These are phyloP conservation scores for Ceratobasidium sp. DNA, from an alignment of 1,284 basidiomycete species.

Conservation along the genomic window DNA sequence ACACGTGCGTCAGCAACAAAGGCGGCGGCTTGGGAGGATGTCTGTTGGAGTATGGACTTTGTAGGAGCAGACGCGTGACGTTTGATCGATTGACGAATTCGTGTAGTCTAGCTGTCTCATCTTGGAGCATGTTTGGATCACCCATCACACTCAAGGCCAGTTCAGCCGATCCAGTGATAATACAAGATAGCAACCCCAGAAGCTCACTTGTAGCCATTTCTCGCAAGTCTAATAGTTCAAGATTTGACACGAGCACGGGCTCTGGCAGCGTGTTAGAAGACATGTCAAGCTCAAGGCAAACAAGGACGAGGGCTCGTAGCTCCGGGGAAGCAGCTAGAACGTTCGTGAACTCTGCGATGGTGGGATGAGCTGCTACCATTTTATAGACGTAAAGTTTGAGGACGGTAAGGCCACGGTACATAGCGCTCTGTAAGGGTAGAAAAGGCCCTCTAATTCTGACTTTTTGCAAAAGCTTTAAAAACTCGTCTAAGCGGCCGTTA, in stretches of 20 bases:
- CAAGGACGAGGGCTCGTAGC: background rate
- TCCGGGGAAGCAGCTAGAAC: background rate
- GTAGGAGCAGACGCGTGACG: background rate
- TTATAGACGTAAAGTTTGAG: background rate
- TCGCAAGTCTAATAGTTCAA: slow-evolving; percentile 11
- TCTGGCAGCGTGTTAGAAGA: background rate
- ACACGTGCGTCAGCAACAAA: background rate
- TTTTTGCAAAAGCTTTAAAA: background rate
- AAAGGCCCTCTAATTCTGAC: background rate
- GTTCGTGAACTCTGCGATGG: background rate
- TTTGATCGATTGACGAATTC: background rate
- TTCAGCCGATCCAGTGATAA: background rate
- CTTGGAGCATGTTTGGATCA: background rate
- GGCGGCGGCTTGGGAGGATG: no score
- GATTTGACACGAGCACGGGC: background rate
- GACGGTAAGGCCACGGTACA: background rate
- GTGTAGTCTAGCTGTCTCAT: background rate
- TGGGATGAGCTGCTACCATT: background rate
- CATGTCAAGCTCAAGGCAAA: background rate
- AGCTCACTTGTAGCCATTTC: background rate
- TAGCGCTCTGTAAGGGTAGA: no score
- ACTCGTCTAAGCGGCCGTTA: background rate
- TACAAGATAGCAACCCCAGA: background rate
- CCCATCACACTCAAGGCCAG: background rate
- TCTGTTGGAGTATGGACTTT: background rate